phyloP scores from a whole-genome alignment of 257 asterid species.

The Solanum rostratum region DNA sequence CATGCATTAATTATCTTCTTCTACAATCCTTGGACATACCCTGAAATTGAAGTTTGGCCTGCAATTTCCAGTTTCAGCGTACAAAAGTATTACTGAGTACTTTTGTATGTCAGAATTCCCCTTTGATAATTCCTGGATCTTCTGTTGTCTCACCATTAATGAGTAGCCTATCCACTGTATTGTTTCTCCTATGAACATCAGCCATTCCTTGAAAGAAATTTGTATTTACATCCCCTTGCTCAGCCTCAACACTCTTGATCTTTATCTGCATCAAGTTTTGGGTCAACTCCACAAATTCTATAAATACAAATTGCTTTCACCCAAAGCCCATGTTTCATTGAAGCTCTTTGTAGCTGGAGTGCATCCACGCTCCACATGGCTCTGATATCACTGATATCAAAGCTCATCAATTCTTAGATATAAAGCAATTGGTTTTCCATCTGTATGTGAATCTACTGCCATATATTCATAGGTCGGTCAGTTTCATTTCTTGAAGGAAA shows the following conservation, averaged over 20 bases:
- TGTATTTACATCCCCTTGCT: not conserved
- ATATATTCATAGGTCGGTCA: not conserved
- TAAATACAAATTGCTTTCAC: not conserved
- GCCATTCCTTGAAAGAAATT: not conserved
- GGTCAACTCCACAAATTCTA: not conserved
- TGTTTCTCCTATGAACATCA: not conserved
- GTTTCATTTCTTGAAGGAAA: not conserved
- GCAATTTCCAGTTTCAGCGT: not conserved
- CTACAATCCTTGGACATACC: not conserved
- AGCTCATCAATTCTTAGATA: not conserved
- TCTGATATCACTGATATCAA: not conserved
- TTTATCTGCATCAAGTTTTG: not conserved
- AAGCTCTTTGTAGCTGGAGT: not conserved
- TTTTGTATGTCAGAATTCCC: not conserved
- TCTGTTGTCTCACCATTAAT: not conserved
- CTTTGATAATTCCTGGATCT: not conserved
- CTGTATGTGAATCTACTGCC: not conserved
- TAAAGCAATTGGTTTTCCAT: not conserved
- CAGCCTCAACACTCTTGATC: not conserved
- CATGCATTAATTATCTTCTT: not conserved
- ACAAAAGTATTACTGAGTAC: not conserved
- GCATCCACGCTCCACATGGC: not conserved
- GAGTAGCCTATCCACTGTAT: not conserved
- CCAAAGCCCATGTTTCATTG: not conserved
- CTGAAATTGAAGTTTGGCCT: not conserved